Conservation (phyloP, 306 rosid genomes). For the Senna tora region DNA sequence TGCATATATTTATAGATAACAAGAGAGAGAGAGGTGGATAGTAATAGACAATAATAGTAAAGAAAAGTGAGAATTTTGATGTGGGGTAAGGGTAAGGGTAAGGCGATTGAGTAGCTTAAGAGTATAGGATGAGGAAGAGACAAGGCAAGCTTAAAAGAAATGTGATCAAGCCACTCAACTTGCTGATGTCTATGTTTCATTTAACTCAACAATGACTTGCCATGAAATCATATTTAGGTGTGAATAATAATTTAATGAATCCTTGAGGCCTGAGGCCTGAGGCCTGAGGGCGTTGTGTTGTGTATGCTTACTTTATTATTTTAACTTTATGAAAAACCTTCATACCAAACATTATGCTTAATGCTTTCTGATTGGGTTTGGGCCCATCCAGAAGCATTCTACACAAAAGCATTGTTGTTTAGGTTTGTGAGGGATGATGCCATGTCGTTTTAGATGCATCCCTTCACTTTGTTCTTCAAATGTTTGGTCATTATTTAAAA, state of each 20-base stretch:
- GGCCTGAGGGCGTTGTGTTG: no score
- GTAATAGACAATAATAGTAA: slow-evolving; percentile 38
- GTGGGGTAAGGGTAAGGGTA: slow-evolving; percentile 41
- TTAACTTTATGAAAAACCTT: no score
- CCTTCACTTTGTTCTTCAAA: no score
- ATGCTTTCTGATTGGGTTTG: no score
- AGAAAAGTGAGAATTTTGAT: slow-evolving; percentile 15
- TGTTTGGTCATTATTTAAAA: no score
- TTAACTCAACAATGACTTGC: slow-evolving; percentile 13
- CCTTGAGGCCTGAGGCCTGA: no score
- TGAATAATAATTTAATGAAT: neutral
- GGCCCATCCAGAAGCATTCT: neutral
- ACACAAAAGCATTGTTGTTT: neutral
- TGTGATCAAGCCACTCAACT: slow-evolving; percentile 28
- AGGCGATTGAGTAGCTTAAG: slow-evolving; percentile 77
- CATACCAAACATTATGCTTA: no score
- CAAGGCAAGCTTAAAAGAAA: slow-evolving; percentile 53
- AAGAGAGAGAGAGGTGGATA: slow-evolving; percentile 35
- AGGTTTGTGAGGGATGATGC: no score
- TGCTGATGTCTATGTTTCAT: slow-evolving; percentile 27
- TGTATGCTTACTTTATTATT: no score
- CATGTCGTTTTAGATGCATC: neutral
- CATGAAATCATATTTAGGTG: neutral
- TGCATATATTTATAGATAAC: slow-evolving; percentile 4
- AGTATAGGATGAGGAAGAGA: slow-evolving; percentile 49